A percentile compares a stretch with the other conserved stretches of the same genome.
These are phyloP conservation scores for Silene noctiflora DNA, from an alignment of 179 eudicot species.

Conservation along the genomic window DNA sequence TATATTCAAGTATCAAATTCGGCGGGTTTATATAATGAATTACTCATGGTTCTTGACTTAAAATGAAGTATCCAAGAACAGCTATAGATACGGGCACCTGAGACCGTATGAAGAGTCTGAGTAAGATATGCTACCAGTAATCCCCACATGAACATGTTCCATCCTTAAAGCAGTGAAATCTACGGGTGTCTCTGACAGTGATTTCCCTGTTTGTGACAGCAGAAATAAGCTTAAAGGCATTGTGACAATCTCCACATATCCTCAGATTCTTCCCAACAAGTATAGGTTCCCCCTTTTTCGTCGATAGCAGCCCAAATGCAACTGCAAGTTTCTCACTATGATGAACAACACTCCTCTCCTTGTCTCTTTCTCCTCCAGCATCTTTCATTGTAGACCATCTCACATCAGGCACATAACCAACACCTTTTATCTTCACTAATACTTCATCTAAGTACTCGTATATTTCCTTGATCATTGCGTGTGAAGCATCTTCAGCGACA, in stretches of 20 bases:
- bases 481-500: constrained; percentile 74
- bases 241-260: constrained; percentile 90
- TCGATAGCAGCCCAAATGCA: constrained; percentile 66
- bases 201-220: constrained; percentile 57
- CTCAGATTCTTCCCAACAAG: constrained; percentile 76
- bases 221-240: constrained; percentile 67
- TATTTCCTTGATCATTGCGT: constrained; percentile 61
- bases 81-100: too few relatives aligned
- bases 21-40: too few relatives aligned
- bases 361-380: constrained; percentile 45
- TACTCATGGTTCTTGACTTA: too few relatives aligned
- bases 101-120: too few relatives aligned
- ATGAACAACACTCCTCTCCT: constrained; percentile 49
- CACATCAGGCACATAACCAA: constrained; percentile 67
- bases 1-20: not conserved
- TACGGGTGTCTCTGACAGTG: constrained; percentile 70
- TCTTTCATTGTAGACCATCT: constrained; percentile 59
- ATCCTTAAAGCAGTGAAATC: constrained; percentile 77
- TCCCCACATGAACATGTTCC: constrained; percentile 83
- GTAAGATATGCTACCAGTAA: constrained; percentile 48
- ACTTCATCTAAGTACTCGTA: constrained; percentile 51
- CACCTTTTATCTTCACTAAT: constrained; percentile 48
- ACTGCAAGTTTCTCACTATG: constrained; percentile 92
- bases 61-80: not conserved
- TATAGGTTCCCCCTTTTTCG: constrained; percentile 52